These are phyloP conservation scores for Symbiodinium natans DNA, from an alignment of 73 alveolate genomes.

Conservation along the genomic window DNA sequence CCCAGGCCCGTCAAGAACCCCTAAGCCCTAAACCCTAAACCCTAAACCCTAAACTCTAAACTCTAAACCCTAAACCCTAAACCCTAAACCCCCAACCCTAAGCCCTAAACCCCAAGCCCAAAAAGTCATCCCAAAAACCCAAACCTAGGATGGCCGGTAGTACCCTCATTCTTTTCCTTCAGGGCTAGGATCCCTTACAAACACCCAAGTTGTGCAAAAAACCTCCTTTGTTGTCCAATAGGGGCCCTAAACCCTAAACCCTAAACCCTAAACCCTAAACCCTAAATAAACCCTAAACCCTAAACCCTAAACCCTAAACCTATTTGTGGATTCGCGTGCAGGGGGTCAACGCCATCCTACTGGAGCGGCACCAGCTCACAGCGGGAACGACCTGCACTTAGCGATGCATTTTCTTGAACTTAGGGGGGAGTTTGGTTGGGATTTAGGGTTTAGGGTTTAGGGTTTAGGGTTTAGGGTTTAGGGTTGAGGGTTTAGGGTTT, in stretches of 20 bases:
- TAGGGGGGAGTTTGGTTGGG: neutral
- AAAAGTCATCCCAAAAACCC: no score
- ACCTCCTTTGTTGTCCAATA: no score
- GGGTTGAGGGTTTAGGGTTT: neutral
- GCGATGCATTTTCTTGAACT: neutral
- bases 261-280: neutral
- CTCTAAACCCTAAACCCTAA: no score
- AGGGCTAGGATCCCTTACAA: neutral
- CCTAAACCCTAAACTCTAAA: no score
- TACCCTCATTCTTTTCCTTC: neutral
- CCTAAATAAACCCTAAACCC: neutral
- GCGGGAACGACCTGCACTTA: conserved; percentile 47
- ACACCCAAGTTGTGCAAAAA: neutral
- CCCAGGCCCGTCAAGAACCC: no score
- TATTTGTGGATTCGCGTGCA: neutral
- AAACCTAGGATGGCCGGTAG: no score
- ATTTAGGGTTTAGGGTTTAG: neutral
- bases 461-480: neutral
- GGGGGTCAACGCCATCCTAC: conserved; percentile 85
- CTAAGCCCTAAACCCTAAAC: no score
- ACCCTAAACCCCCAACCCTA: no score
- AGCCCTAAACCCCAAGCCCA: no score
- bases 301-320: neutral
- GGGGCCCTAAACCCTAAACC: neutral
- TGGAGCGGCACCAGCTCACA: conserved; percentile 90